Percentiles rank a stretch among this genome's conserved stretches.
Conservation (phyloP, 208 protist genomes). For the Leishmania mexicana region DNA sequence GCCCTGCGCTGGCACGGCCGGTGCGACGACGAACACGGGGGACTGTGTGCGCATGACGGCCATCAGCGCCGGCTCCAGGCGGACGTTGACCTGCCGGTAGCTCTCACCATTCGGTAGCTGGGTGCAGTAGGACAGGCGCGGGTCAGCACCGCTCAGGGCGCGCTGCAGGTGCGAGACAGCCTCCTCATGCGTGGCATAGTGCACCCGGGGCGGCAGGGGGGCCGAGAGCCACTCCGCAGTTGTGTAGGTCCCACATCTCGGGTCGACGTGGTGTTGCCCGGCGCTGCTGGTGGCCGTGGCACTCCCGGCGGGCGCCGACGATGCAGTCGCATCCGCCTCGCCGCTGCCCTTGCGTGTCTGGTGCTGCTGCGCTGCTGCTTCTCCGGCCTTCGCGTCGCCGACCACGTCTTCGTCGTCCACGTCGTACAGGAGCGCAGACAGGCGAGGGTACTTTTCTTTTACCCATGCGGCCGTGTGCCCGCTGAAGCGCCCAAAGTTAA, state of each 20-base stretch:
- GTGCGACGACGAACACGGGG: conserved; percentile 78
- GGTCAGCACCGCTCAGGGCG: conserved; percentile 46
- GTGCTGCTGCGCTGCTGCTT: neutral
- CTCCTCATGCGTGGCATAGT: conserved; percentile 42
- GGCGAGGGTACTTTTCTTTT: conserved; percentile 55
- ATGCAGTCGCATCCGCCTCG: neutral
- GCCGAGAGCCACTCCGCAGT: neutral
- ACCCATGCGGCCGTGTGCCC: conserved; percentile 67
- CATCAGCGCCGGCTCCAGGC: conserved; percentile 87
- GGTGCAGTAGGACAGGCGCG: conserved; percentile 69
- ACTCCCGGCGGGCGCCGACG: neutral
- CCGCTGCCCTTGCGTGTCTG: neutral
- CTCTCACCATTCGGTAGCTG: conserved; percentile 88
- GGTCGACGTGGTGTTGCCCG: neutral
- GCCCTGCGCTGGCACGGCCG: conserved; percentile 68
- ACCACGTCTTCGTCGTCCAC: conserved; percentile 15
- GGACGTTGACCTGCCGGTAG: conserved; percentile 85
- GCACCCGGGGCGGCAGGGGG: conserved; percentile 25
- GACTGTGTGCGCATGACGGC: conserved; percentile 82
- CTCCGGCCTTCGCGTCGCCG: conserved; percentile 3
- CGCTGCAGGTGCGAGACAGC: conserved; percentile 53
- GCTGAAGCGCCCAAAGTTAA: conserved; percentile 86
- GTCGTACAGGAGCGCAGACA: conserved; percentile 65
- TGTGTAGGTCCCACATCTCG: neutral
- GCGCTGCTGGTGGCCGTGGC: neutral